These are phyloP conservation scores for Aspergillus sclerotioniger DNA, from an alignment of 495 filamentous ascomycete species.

Conservation along the genomic window DNA sequence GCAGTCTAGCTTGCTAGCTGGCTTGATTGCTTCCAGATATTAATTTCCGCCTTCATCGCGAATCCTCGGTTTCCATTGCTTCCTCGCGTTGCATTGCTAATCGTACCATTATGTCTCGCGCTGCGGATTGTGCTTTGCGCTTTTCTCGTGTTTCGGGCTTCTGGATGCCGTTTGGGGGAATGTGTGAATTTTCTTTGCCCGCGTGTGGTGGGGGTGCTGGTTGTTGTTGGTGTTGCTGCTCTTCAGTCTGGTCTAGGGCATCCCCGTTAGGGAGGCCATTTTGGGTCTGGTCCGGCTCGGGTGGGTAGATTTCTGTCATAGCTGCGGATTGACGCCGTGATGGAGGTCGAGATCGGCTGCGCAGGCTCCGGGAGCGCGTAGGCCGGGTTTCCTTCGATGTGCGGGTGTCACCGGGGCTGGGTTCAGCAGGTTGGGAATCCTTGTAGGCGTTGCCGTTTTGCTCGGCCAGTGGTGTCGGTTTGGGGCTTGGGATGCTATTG, in stretches of 20 bases:
- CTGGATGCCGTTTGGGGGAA: slow-evolving; percentile 5
- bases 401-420: slow-evolving; percentile 16
- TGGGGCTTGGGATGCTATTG: slow-evolving; percentile 15
- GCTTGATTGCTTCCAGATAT: slow-evolving; percentile 3
- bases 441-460: slow-evolving; percentile 19
- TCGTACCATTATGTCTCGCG: slow-evolving; percentile 37
- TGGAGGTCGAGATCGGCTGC: slow-evolving; percentile 18
- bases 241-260: not conserved
- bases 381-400: slow-evolving; percentile 10
- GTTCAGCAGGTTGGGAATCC: slow-evolving; percentile 5
- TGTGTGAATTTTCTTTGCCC: slow-evolving; percentile 16
- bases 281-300: slow-evolving; percentile 2
- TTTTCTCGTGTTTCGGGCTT: slow-evolving; percentile 23
- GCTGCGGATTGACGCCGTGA: slow-evolving; percentile 9
- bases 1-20: slow-evolving; percentile 5
- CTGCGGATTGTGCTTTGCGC: slow-evolving; percentile 38
- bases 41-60: slow-evolving; percentile 15
- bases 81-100: slow-evolving; percentile 46
- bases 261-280: not conserved
- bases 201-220: not conserved
- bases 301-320: not conserved
- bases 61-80: slow-evolving; percentile 38
- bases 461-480: slow-evolving; percentile 18
- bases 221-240: not conserved
- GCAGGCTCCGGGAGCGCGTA: slow-evolving; percentile 15